phyloP scores from a whole-genome alignment of 2,329 filamentous ascomycete species.

The Chrysosporium keratinophilum region DNA sequence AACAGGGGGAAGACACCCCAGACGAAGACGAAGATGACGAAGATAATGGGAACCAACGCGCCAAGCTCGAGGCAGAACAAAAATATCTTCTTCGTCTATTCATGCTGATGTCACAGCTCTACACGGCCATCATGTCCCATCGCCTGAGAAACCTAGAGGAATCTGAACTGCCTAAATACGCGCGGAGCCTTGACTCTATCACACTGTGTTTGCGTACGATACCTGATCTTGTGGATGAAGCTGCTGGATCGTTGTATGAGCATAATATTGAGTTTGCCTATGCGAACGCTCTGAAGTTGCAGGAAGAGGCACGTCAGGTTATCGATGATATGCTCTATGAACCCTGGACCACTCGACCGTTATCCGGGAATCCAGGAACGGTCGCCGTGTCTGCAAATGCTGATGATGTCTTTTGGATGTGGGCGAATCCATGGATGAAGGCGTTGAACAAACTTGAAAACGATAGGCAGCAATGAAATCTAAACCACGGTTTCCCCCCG shows the following conservation, averaged over 20 bases:
- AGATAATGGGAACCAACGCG: constrained; percentile 20
- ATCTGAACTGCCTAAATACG: constrained; percentile 13
- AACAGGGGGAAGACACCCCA: constrained; percentile 11
- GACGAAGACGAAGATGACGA: constrained; percentile 19
- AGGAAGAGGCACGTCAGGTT: constrained; percentile 48
- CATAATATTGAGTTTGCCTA: constrained; percentile 28
- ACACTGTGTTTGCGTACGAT: constrained; percentile 28
- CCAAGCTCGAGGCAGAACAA: constrained; percentile 32
- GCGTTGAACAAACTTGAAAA: constrained; percentile 36
- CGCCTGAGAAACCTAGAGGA: constrained; percentile 30
- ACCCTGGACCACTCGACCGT: constrained; percentile 59
- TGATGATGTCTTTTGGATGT: constrained; percentile 66
- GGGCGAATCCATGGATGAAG: constrained; percentile 52
- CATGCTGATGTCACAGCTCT: constrained; percentile 36
- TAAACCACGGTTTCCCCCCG: neutral
- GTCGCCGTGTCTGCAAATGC: constrained; percentile 44
- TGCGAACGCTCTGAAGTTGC: constrained; percentile 26
- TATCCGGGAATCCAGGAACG: constrained; percentile 49
- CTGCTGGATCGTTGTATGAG: constrained; percentile 38
- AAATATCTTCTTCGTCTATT: constrained; percentile 34
- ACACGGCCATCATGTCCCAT: constrained; percentile 35
- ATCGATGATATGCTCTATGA: constrained; percentile 61
- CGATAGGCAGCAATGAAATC: constrained; percentile 13
- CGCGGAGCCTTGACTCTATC: constrained; percentile 28
- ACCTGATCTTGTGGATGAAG: constrained; percentile 37